phyloP scores from a whole-genome alignment of 2,329 filamentous ascomycete species.

The Trichoderma breve region DNA sequence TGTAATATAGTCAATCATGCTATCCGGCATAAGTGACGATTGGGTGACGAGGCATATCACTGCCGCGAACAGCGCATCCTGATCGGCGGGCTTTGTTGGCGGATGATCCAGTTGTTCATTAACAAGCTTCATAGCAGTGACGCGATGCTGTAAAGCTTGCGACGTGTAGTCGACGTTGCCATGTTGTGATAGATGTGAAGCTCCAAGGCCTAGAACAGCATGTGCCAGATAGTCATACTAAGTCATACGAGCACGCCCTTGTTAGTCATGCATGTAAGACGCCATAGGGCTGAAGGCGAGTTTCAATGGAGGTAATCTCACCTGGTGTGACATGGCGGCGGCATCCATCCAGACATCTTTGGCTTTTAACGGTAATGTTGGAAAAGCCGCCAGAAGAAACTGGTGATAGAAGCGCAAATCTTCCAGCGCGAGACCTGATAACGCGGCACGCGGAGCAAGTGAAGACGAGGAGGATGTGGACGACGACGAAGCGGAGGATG shows the following conservation, averaged over 20 bases:
- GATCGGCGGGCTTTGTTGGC: conserved; percentile 30
- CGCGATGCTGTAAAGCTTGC: conserved; percentile 36
- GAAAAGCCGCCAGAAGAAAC: conserved; percentile 44
- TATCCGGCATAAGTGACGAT: conserved; percentile 36
- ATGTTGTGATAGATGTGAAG: conserved; percentile 36
- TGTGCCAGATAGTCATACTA: conserved; percentile 40
- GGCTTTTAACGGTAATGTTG: conserved; percentile 35
- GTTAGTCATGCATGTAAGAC: not conserved
- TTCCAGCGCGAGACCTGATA: conserved; percentile 36
- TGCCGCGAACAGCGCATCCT: conserved; percentile 38
- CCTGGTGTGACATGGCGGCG: conserved; percentile 36
- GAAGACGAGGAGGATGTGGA: not conserved
- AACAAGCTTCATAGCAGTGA: conserved; percentile 36
- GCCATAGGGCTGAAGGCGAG: not conserved
- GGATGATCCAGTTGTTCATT: conserved; percentile 33
- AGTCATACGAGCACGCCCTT: not conserved
- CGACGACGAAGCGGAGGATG: not conserved
- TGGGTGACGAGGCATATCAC: conserved; percentile 38
- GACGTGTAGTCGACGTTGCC: conserved; percentile 29
- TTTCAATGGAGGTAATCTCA: conserved; percentile 22
- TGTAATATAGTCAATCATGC: conserved; percentile 39
- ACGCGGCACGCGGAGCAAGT: conserved; percentile 17
- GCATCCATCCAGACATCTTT: conserved; percentile 35
- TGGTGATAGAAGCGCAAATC: conserved; percentile 53
- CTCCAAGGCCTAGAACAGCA: conserved; percentile 38